Conservation (phyloP, 495 filamentous ascomycete species). For the Amniculicola lignicola region DNA sequence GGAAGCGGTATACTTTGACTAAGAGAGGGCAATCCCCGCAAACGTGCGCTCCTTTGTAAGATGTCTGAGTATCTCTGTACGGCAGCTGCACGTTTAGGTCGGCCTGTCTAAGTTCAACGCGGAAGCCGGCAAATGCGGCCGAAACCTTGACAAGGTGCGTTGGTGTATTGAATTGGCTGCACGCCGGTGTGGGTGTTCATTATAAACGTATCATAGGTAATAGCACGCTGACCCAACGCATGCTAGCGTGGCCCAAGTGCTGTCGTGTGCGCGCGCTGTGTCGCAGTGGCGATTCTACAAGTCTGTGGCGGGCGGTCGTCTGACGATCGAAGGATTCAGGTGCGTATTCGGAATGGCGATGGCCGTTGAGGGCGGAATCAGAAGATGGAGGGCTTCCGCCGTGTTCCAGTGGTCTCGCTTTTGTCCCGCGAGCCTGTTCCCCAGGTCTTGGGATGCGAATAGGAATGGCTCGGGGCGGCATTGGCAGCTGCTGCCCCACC, state of each 20-base stretch:
- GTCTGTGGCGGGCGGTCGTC: constrained; percentile 1
- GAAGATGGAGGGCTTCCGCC: constrained; percentile 6
- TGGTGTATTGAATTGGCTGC: not conserved
- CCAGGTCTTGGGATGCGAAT: constrained; percentile 24
- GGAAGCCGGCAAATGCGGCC: constrained; percentile 11
- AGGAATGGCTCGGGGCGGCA: constrained; percentile 13
- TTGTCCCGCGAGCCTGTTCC: constrained; percentile 21
- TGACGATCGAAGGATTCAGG: constrained; percentile 4
- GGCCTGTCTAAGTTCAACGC: not conserved
- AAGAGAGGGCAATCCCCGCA: constrained; percentile 9
- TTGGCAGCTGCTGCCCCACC: constrained; percentile 17
- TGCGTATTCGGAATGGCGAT: constrained; percentile 6
- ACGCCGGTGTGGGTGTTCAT: not conserved
- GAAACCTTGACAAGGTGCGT: constrained; percentile 11
- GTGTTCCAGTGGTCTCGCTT: constrained; percentile 5
- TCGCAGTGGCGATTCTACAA: constrained; percentile 21
- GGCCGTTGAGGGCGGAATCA: constrained; percentile 1
- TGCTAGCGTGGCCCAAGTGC: not conserved
- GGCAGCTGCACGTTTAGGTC: constrained; percentile 15
- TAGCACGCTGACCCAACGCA: not conserved
- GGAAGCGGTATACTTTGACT: constrained; percentile 41
- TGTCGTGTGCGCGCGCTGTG: not conserved
- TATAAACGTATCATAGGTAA: constrained; percentile 12
- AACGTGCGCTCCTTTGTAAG: not conserved
- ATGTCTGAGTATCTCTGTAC: not conserved